Conservation (phyloP, 768 basidiomycete species). For the Amanita muscaria region DNA sequence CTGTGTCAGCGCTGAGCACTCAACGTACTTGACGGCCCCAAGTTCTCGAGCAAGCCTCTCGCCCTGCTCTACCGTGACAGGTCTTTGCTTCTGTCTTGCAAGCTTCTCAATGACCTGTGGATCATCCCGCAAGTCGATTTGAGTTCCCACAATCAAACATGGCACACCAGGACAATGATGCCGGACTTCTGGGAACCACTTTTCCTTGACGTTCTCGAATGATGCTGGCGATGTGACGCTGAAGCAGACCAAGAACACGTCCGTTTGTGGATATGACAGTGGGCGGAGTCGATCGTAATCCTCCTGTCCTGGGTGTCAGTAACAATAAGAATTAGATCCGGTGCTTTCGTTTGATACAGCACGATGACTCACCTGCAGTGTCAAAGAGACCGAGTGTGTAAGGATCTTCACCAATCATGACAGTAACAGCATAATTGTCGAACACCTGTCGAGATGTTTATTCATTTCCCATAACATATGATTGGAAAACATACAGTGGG, state of each 20-base stretch:
- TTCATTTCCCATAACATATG: slow-evolving; percentile 16
- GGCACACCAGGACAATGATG: slow-evolving; percentile 99
- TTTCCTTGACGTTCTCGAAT: slow-evolving; percentile 99
- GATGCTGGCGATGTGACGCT: slow-evolving; percentile 97
- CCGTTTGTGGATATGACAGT: slow-evolving; percentile 98
- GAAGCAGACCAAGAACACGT: slow-evolving; percentile 99
- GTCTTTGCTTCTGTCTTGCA: slow-evolving; percentile 91
- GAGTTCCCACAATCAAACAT: slow-evolving; percentile 98
- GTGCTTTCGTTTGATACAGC: not conserved
- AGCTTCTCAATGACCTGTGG: slow-evolving; percentile 90
- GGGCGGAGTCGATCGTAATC: slow-evolving; percentile 99
- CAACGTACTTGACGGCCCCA: slow-evolving; percentile 98
- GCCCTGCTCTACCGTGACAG: slow-evolving; percentile 80
- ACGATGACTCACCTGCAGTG: slow-evolving; percentile 74
- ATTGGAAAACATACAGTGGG: slow-evolving; percentile 67
- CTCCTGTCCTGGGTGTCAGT: slow-evolving; percentile 73
- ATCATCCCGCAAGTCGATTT: slow-evolving; percentile 95
- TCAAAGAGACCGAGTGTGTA: slow-evolving; percentile 98
- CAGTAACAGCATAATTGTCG: slow-evolving; percentile 99
- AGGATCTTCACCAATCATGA: slow-evolving; percentile 99
- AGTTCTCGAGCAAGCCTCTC: slow-evolving; percentile 94
- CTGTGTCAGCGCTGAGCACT: slow-evolving; percentile 98
- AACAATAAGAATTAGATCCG: slow-evolving; percentile 2
- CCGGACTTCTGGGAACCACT: slow-evolving; percentile 99
- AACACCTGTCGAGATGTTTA: slow-evolving; percentile 54